phyloP scores from a whole-genome alignment of 176 grass and related monocot genomes.

The Pontederia crassipes region DNA sequence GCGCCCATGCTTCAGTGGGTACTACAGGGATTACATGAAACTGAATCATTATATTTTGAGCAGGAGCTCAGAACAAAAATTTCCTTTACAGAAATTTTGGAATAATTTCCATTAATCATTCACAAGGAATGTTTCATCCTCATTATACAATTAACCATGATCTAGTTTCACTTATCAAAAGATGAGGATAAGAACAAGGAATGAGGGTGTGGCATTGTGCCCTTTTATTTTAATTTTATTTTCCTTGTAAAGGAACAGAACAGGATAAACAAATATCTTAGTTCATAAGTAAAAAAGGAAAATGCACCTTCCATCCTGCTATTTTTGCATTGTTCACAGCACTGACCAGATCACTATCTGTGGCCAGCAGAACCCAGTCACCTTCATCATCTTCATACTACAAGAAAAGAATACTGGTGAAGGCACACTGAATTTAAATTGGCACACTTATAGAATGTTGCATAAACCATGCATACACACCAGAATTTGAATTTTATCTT shows the following conservation, averaged over 20 bases:
- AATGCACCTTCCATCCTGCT: slow-evolving; percentile 56
- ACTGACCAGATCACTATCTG: slow-evolving; percentile 56
- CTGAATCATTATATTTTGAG: too few species aligned
- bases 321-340: slow-evolving; percentile 62
- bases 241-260: neutral
- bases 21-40: too few species aligned
- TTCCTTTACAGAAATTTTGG: too few species aligned
- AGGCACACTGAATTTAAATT: neutral
- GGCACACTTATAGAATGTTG: too few species aligned
- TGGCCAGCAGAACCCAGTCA: slow-evolving; percentile 59
- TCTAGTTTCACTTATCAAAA: neutral
- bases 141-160: too few species aligned
- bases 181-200: neutral
- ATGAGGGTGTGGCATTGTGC: too few species aligned
- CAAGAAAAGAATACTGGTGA: slow-evolving; percentile 9
- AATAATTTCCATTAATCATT: too few species aligned
- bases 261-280: neutral
- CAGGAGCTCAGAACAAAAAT: too few species aligned
- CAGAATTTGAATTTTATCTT: slow-evolving; percentile 59
- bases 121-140: too few species aligned
- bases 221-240: too few species aligned
- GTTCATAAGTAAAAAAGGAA: neutral
- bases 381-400: slow-evolving; percentile 95
- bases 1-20: too few species aligned
- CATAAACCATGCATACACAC: slow-evolving; percentile 17